Conservation (phyloP, 352 stramenopile genomes). For the Globisporangium okanoganense region DNA sequence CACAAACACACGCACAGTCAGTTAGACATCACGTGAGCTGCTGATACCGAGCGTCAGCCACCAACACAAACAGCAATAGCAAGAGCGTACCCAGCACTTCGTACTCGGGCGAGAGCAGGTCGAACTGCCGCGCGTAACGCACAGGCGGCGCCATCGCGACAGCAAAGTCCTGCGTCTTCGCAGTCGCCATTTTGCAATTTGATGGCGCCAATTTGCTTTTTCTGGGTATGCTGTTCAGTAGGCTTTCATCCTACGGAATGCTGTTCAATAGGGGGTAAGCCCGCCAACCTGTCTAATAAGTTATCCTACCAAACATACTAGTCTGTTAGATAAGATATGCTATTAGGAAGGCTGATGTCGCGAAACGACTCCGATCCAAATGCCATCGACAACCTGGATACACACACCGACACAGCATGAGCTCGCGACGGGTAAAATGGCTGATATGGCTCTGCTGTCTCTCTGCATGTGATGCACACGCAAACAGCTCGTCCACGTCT, state of each 20-base stretch:
- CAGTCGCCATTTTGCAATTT: background rate
- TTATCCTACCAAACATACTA: background rate
- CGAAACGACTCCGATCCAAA: background rate
- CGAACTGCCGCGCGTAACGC: constrained; percentile 18
- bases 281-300: no score
- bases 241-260: no score
- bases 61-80: background rate
- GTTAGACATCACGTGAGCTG: background rate
- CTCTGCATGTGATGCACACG: background rate
- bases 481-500: background rate
- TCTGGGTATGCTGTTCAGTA: background rate
- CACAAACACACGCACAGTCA: constrained; percentile 1
- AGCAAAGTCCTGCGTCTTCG: background rate
- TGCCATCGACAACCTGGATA: background rate
- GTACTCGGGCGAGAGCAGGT: constrained; percentile 62
- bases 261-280: background rate
- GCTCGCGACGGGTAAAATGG: background rate
- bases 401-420: background rate
- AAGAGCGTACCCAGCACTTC: constrained; percentile 50
- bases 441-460: background rate
- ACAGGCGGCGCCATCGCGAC: background rate
- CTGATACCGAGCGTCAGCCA: background rate
- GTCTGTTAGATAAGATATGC: background rate
- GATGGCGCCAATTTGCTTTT: background rate
- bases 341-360: background rate